A percentile compares a stretch with the other conserved stretches of the same genome.
phyloP scores from a whole-genome alignment of 176 grass and related monocot genomes.

The Canna indica region DNA sequence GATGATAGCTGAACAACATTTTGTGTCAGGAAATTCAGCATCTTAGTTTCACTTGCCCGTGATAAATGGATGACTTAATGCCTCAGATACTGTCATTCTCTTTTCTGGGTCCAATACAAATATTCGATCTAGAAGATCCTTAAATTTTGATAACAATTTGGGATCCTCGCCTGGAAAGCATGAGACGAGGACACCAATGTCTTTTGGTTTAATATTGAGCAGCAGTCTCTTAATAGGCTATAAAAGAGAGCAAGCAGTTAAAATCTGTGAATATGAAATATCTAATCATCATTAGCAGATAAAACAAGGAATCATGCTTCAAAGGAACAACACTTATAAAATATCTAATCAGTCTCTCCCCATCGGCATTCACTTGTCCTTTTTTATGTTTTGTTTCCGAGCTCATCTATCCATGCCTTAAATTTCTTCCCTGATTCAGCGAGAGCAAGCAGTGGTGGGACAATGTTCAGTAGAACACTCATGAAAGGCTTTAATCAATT shows the following conservation, averaged over 20 bases:
- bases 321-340: too few relatives aligned
- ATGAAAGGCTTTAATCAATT: too few relatives aligned
- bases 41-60: constrained; percentile 99
- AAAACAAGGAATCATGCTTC: too few relatives aligned
- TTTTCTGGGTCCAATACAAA: constrained; percentile 99
- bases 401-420: too few relatives aligned
- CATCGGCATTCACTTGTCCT: too few relatives aligned
- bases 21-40: constrained; percentile 57
- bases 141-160: constrained; percentile 87
- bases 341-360: too few relatives aligned
- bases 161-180: constrained; percentile 83
- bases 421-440: too few relatives aligned
- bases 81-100: constrained; percentile 94
- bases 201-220: constrained; percentile 84
- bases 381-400: too few relatives aligned
- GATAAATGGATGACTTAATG: constrained; percentile 98
- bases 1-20: constrained; percentile 48
- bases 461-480: too few relatives aligned
- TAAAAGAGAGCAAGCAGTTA: constrained; percentile 10
- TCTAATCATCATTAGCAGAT: background rate
- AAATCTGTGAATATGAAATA: background rate
- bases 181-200: constrained; percentile 65
- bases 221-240: constrained; percentile 79
- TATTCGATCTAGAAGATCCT: constrained; percentile 98
- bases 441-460: too few relatives aligned